A percentile compares a stretch with the other conserved stretches of the same genome.
phyloP scores from a whole-genome alignment of 2,329 filamentous ascomycete species.

The Microsporum ferrugineum region DNA sequence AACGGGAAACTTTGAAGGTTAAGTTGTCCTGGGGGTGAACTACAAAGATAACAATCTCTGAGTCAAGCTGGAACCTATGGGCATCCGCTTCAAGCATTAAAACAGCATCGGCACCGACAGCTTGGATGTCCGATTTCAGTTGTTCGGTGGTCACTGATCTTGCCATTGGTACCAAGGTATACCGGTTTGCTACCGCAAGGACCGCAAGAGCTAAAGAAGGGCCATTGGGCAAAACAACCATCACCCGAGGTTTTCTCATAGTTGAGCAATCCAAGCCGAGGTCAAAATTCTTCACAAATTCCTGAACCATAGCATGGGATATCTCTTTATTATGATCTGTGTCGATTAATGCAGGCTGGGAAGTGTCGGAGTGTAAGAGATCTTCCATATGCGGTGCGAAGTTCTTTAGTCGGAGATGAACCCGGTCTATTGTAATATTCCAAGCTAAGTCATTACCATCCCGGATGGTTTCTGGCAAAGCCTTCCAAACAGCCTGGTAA shows the following conservation, averaged over 20 bases:
- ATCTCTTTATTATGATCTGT: neutral
- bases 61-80: neutral
- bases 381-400: neutral
- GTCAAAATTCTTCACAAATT: neutral
- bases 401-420: neutral
- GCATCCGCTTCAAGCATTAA: neutral
- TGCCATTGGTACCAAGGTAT: neutral
- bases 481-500: neutral
- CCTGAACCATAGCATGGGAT: neutral
- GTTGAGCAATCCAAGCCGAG: neutral
- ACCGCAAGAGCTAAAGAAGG: neutral
- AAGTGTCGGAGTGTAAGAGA: neutral
- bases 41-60: neutral
- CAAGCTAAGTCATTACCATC: neutral
- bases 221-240: slow-evolving; percentile 3
- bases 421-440: neutral
- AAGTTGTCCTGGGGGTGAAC: neutral
- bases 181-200: neutral
- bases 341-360: neutral
- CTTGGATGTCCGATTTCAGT: neutral
- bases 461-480: neutral
- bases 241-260: neutral
- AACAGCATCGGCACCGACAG: neutral
- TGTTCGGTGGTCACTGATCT: neutral
- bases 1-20: neutral